phyloP scores from a whole-genome alignment of 495 filamentous ascomycete genomes.

The Chaetomium cochliodes region DNA sequence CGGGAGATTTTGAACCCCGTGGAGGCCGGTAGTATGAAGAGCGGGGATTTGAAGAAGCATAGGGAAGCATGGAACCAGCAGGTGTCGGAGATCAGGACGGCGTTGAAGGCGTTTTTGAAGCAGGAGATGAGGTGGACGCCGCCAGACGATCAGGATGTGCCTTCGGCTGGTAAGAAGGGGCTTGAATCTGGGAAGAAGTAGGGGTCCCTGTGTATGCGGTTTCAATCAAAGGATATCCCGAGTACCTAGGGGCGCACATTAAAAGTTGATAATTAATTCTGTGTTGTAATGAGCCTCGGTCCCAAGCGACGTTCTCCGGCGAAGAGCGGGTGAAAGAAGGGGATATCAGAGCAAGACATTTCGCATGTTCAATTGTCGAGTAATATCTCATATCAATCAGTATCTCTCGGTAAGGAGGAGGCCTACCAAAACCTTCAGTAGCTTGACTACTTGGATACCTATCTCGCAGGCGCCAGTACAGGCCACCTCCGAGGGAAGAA shows the following conservation, averaged over 20 bases:
- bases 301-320: too few relatives aligned
- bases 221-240: too few relatives aligned
- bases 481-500: conserved; percentile 6
- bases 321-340: too few relatives aligned
- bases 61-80: conserved; percentile 22
- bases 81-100: conserved; percentile 28
- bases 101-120: conserved; percentile 29
- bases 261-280: too few relatives aligned
- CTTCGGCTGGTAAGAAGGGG: neutral
- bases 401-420: too few relatives aligned
- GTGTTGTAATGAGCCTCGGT: too few relatives aligned
- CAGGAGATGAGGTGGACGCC: conserved; percentile 28
- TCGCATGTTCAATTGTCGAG: too few relatives aligned
- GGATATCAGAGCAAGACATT: too few relatives aligned
- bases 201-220: neutral
- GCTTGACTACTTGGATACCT: neutral
- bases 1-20: conserved; percentile 14
- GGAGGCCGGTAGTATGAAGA: neutral
- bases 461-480: conserved; percentile 14
- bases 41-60: neutral
- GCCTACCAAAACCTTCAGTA: too few relatives aligned
- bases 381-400: too few relatives aligned
- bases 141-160: conserved; percentile 24
- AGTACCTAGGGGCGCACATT: too few relatives aligned
- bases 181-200: neutral